Percentiles rank a stretch among this genome's conserved stretches.
phyloP scores from a whole-genome alignment of 192 early-diverging fungal genomes.

The Coemansia umbellata region DNA sequence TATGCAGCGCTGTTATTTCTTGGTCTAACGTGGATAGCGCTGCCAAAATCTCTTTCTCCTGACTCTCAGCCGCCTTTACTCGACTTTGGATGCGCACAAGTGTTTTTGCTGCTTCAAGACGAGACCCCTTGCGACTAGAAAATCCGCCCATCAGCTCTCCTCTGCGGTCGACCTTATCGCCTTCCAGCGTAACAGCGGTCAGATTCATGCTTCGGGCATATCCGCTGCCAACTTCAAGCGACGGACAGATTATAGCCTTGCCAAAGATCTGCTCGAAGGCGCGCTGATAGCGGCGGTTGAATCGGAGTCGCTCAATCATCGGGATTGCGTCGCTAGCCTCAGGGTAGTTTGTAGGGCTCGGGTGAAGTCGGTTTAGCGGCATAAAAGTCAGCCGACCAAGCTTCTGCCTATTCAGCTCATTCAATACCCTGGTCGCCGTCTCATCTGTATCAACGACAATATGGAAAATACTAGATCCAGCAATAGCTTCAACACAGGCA shows the following conservation, averaged over 20 bases:
- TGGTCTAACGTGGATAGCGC: constrained; percentile 53
- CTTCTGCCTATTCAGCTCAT: constrained; percentile 50
- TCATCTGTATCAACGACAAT: constrained; percentile 93
- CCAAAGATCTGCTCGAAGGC: constrained; percentile 94
- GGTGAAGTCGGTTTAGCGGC: constrained; percentile 85
- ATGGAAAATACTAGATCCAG: constrained; percentile 85
- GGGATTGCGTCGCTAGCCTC: constrained; percentile 70
- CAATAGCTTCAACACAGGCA: constrained; percentile 86
- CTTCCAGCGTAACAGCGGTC: constrained; percentile 86
- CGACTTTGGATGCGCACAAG: constrained; percentile 40
- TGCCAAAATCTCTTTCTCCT: constrained; percentile 25
- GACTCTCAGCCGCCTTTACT: constrained; percentile 13
- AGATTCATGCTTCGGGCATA: constrained; percentile 75
- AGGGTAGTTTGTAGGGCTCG: constrained; percentile 58
- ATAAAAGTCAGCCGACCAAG: constrained; percentile 91
- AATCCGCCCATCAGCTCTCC: constrained; percentile 93
- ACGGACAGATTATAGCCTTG: constrained; percentile 80
- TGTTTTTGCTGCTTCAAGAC: constrained; percentile 68
- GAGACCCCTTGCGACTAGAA: constrained; percentile 65
- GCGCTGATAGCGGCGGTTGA: constrained; percentile 62
- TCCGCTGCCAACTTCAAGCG: constrained; percentile 72
- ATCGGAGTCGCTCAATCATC: constrained; percentile 75
- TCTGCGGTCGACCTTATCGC: constrained; percentile 88
- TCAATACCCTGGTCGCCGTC: constrained; percentile 75
- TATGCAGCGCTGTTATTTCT: constrained; percentile 57